Percentiles rank a stretch among this genome's conserved stretches.
phyloP scores from a whole-genome alignment of 257 asterid species.

The Ophiorrhiza pumila region DNA sequence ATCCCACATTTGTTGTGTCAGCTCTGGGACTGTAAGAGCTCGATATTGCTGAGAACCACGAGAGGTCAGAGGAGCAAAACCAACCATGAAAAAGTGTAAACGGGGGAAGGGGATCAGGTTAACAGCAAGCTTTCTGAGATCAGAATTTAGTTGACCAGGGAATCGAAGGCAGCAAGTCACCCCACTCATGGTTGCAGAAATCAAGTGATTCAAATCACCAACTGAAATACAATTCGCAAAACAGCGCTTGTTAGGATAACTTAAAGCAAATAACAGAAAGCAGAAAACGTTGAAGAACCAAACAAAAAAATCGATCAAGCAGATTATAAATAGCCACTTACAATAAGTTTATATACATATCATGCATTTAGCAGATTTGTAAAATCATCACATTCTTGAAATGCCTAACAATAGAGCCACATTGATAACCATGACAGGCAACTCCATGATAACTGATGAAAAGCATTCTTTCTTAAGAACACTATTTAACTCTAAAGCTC shows the following conservation, averaged over 20 bases:
- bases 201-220: slow-evolving; percentile 83
- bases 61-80: slow-evolving; percentile 82
- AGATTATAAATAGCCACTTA: background rate
- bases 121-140: slow-evolving; percentile 81
- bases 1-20: slow-evolving; percentile 94
- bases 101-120: slow-evolving; percentile 89
- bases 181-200: slow-evolving; percentile 90
- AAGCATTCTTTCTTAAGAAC: background rate
- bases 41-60: slow-evolving; percentile 94
- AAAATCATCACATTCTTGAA: background rate
- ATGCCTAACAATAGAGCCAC: background rate
- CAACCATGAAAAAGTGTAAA: slow-evolving; percentile 86
- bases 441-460: background rate
- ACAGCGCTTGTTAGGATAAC: background rate
- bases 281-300: background rate
- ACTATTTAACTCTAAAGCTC: background rate
- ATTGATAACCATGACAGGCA: background rate
- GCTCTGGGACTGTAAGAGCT: slow-evolving; percentile 82
- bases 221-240: slow-evolving; percentile 37
- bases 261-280: background rate
- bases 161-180: slow-evolving; percentile 92
- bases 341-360: background rate
- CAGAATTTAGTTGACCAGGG: slow-evolving; percentile 89
- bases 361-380: background rate
- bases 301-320: background rate